Conservation (phyloP, 176 grass and related monocot species). For the Oryza officinalis region DNA sequence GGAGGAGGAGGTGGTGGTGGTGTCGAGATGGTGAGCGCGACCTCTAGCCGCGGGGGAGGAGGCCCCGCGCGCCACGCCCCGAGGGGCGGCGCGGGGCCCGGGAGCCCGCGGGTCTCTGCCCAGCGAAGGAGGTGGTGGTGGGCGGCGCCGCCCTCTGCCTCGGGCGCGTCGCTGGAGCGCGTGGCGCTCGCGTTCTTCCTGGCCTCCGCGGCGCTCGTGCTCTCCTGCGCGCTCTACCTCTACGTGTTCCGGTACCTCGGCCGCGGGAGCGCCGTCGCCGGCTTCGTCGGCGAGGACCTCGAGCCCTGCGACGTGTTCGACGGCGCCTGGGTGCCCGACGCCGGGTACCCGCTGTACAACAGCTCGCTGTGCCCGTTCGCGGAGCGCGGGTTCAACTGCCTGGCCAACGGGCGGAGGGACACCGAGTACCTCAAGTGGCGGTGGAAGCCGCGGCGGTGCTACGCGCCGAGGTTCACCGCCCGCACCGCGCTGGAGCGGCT, state of each 20-base stretch:
- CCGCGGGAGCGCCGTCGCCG: conserved; percentile 31
- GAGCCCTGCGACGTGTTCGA: conserved; percentile 76
- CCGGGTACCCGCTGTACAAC: conserved; percentile 66
- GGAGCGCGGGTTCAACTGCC: conserved; percentile 91
- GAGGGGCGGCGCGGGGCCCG: conserved; percentile 40
- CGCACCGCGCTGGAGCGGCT: conserved; percentile 57
- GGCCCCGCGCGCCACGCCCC: conserved; percentile 39
- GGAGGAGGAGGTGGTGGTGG: background rate
- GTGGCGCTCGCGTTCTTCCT: conserved; percentile 47
- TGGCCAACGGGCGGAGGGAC: conserved; percentile 81
- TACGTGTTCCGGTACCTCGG: conserved; percentile 57
- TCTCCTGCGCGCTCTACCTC: conserved; percentile 68
- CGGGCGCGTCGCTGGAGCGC: conserved; percentile 43
- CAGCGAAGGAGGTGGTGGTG: conserved; percentile 67
- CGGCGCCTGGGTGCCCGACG: conserved; percentile 70
- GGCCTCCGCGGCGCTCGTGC: conserved; percentile 54
- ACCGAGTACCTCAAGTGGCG: conserved; percentile 81
- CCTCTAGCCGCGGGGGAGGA: conserved; percentile 39
- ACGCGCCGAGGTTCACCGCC: conserved; percentile 60
- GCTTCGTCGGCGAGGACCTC: conserved; percentile 34
- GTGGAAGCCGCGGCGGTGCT: conserved; percentile 79
- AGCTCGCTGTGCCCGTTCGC: conserved; percentile 86
- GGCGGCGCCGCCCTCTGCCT: conserved; percentile 25
- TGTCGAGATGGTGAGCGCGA: conserved; percentile 50
- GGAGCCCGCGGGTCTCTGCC: conserved; percentile 57